Evolutionary conservation across 2,329 filamentous ascomycete species (phyloP).

Genomic region (Rhynchosporium secalis): DNA sequence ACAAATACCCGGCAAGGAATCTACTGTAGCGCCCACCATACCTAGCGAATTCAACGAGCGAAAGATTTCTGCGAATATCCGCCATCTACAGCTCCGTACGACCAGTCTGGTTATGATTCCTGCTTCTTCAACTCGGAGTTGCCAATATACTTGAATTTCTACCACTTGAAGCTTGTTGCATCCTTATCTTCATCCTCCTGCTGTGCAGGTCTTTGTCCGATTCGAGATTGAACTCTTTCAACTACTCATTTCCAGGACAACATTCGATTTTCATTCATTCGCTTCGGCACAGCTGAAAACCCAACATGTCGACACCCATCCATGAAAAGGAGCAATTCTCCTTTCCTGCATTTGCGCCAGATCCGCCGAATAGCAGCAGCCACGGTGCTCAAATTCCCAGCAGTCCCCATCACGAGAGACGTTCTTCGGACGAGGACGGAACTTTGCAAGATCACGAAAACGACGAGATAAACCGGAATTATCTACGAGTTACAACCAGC

Average conservation of each 20-base stretch:
- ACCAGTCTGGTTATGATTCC: neutral
- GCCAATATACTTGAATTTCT: neutral
- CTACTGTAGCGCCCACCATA: neutral
- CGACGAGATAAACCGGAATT: constrained; percentile 41
- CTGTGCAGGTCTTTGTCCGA: constrained; percentile 5
- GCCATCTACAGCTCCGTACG: neutral
- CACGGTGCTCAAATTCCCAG: constrained; percentile 5
- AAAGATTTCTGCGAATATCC: neutral
- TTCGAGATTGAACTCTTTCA: neutral
- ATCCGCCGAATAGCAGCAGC: constrained; percentile 19
- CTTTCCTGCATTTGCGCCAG: constrained; percentile 36
- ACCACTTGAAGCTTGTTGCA: neutral
- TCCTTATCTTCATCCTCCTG: constrained; percentile 11
- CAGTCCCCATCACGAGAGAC: constrained; percentile 17
- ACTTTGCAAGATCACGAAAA: constrained; percentile 33
- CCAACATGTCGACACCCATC: constrained; percentile 36
- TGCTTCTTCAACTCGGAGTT: neutral
- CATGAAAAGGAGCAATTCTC: constrained; percentile 38
- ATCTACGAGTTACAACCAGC: constrained; percentile 50
- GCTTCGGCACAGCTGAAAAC: neutral
- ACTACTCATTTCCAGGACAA: neutral
- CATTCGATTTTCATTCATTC: neutral
- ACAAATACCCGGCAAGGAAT: neutral
- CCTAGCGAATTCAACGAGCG: neutral
- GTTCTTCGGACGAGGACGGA: constrained; percentile 40